Evolutionary conservation across 148 eudicot species (phyloP).

Genomic region (Heliosperma pusillum): DNA sequence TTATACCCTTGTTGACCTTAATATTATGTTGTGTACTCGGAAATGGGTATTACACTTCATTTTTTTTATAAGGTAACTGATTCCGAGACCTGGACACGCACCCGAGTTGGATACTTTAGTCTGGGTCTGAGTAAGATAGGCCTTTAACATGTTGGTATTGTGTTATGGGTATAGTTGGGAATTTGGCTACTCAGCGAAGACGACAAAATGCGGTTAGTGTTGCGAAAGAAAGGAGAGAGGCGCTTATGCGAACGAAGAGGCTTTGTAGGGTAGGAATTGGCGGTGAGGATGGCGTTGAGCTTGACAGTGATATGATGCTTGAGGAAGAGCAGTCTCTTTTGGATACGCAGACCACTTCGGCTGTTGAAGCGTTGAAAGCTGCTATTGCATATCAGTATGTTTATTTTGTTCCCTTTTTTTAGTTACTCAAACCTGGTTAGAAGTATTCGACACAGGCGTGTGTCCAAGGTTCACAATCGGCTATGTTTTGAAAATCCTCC

Average conservation of each 20-base stretch:
- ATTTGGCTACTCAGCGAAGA: constrained; percentile 60
- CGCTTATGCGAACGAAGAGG: constrained; percentile 78
- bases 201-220: constrained; percentile 70
- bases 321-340: constrained; percentile 76
- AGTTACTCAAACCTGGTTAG: neutral
- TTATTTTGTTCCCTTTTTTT: neutral
- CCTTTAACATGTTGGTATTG: neutral
- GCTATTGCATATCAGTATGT: constrained; percentile 60
- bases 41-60: no score
- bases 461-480: no score
- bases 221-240: constrained; percentile 86
- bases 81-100: no score
- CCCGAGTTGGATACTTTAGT: no score
- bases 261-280: constrained; percentile 73
- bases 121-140: neutral
- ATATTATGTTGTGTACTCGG: neutral
- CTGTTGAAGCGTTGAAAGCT: constrained; percentile 71
- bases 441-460: no score
- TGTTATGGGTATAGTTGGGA: constrained; percentile 57
- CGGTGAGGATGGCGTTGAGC: constrained; percentile 35
- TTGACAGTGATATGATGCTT: constrained; percentile 62
- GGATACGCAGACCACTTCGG: constrained; percentile 68
- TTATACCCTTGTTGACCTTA: neutral
- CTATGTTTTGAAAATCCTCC: no score
- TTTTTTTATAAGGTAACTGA: no score